phyloP scores from a whole-genome alignment of 192 early-diverging fungal genomes.

The Umbelopsis sp. region DNA sequence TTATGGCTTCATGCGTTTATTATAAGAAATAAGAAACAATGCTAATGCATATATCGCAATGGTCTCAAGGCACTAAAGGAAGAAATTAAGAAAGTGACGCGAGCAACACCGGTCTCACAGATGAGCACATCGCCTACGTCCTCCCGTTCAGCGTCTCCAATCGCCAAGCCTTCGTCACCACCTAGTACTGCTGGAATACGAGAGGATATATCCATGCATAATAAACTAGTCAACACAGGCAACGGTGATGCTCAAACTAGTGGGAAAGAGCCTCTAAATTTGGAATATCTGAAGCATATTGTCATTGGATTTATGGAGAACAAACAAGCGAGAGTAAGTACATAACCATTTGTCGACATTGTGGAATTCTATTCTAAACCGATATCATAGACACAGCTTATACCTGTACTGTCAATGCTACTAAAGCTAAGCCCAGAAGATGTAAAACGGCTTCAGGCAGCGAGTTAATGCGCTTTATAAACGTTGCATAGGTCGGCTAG shows the following conservation, averaged over 20 bases:
- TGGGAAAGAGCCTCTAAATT: constrained; percentile 39
- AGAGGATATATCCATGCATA: neutral
- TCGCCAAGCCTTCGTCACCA: neutral
- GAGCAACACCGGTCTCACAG: constrained; percentile 28
- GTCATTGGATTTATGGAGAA: constrained; percentile 76
- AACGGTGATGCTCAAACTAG: neutral
- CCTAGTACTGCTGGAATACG: neutral
- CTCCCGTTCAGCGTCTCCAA: neutral
- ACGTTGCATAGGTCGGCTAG: no score
- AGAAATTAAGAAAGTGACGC: constrained; percentile 71
- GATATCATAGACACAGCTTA: constrained; percentile 53
- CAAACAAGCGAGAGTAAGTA: constrained; percentile 67
- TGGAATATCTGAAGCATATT: constrained; percentile 77
- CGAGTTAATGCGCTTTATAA: neutral
- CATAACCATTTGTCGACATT: neutral
- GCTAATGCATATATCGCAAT: neutral
- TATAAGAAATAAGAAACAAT: neutral
- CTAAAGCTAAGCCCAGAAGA: constrained; percentile 73
- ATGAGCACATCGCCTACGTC: constrained; percentile 16
- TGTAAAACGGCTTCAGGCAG: constrained; percentile 48
- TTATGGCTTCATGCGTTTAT: neutral
- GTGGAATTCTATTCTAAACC: neutral
- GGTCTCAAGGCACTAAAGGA: constrained; percentile 71
- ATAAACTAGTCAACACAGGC: neutral
- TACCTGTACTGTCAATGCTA: constrained; percentile 68